Conservation (phyloP, 257 asterid genomes). For the Salvia splendens region DNA sequence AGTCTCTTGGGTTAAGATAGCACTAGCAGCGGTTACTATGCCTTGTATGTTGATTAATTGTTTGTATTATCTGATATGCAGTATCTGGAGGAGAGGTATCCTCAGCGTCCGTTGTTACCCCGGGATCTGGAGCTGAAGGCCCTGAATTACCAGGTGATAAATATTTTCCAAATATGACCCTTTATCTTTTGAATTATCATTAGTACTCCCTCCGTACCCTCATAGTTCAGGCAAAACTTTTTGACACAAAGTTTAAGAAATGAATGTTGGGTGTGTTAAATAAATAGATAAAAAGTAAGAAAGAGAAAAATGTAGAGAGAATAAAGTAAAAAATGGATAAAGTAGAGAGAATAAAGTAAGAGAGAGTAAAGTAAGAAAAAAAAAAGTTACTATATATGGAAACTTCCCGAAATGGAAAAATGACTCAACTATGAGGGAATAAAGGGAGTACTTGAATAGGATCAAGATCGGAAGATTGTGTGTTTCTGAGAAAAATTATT, state of each 20-base stretch:
- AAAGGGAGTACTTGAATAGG: constrained; percentile 3
- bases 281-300: too few species aligned
- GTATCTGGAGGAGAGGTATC: constrained; percentile 92
- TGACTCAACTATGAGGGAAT: too few species aligned
- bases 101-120: constrained; percentile 82
- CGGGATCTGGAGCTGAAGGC: constrained; percentile 65
- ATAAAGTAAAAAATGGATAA: too few species aligned
- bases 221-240: too few species aligned
- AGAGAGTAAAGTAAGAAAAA: too few species aligned
- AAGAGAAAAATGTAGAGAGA: too few species aligned
- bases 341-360: too few species aligned
- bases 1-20: constrained; percentile 31
- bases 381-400: too few species aligned
- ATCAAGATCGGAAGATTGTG: neutral
- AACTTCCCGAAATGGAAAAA: too few species aligned
- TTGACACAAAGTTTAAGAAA: too few species aligned
- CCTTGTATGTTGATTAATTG: neutral
- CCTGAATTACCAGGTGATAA: constrained; percentile 59
- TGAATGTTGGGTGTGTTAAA: too few species aligned
- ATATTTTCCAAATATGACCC: neutral
- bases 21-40: neutral
- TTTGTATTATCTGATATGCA: constrained; percentile 33
- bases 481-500: constrained; percentile 14
- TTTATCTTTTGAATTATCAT: neutral
- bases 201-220: too few species aligned